These are phyloP conservation scores for Betula pendula DNA, from an alignment of 306 rosid species.

Conservation along the genomic window DNA sequence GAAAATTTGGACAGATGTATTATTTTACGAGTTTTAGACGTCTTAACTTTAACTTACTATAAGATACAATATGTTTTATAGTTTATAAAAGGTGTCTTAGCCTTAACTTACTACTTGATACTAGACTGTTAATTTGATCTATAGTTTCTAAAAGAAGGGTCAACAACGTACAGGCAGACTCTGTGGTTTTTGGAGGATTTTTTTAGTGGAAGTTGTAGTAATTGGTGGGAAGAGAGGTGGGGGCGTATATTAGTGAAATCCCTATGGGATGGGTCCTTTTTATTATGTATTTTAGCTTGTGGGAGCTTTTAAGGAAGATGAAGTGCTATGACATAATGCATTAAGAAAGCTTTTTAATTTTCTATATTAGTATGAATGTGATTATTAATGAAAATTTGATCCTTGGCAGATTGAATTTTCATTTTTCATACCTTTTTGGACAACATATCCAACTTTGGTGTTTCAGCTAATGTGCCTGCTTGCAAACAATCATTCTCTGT, in stretches of 20 bases:
- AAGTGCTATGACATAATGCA: not conserved
- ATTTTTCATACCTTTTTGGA: not conserved
- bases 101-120: no score
- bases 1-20: not conserved
- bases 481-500: not conserved
- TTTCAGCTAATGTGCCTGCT: not conserved
- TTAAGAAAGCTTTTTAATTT: not conserved
- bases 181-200: not conserved
- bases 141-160: not conserved
- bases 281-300: not conserved
- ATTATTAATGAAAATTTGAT: not conserved
- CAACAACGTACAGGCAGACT: not conserved
- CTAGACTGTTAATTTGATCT: no score
- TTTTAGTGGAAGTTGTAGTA: not conserved
- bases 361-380: not conserved
- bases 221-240: not conserved
- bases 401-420: not conserved
- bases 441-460: not conserved
- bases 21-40: not conserved
- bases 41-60: not conserved
- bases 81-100: not conserved
- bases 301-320: not conserved
- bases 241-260: not conserved
- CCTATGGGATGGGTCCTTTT: not conserved
- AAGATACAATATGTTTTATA: not conserved